Evolutionary conservation across 2,329 filamentous ascomycete species (phyloP), one percentile per base, ranked within the genome.

Genomic region (Fusarium lyarnte): DNA sequence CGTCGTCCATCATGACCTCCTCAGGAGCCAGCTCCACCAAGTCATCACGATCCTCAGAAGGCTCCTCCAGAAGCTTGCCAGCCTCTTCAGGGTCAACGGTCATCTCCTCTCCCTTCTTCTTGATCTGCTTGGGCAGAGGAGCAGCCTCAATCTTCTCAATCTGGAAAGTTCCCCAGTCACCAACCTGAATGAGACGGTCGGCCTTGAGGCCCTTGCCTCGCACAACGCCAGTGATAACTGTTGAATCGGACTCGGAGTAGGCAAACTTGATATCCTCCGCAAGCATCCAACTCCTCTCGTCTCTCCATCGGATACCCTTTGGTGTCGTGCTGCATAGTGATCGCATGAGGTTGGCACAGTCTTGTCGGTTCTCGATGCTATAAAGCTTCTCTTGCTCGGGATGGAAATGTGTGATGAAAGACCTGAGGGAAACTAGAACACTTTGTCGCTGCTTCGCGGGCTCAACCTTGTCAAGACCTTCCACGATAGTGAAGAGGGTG

Each of bases 211-310:
- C 92, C 78, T 91, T 93, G 38, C 96, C 96, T 78, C 96, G 89
- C 33, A 98, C 90, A 7, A 96, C 89, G 74, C 96, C 96, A 0
- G 94, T 97, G 45, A 99, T 79, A 12, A 95, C 84, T 13, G 94
- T 92, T 45, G 90, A 85, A n/a, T 88, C 87, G 2, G 87, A 85
- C 16, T 87, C 86, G 8, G 83, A 85, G 33, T 89, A 86, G 16
- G 89, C 87, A 87, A 94, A 97, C 74, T 89, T 84, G 58, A 97
- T 86, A 33, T 95, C 89, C 73, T 99, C 96, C 8, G 95, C 90
- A 63, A 97, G 84, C 92, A 99, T 94, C 93, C 96, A 99, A 77
- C 94, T 97, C 75, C 96, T 89, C 73, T 97, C 94, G 58, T 99
- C 96, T 76, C 96, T 90, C 96, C 96, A 99, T 71, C 92, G 87